Percentiles rank a stretch among this genome's conserved stretches.
phyloP scores from a whole-genome alignment of 768 basidiomycete genomes.

The Trametes cubensis region DNA sequence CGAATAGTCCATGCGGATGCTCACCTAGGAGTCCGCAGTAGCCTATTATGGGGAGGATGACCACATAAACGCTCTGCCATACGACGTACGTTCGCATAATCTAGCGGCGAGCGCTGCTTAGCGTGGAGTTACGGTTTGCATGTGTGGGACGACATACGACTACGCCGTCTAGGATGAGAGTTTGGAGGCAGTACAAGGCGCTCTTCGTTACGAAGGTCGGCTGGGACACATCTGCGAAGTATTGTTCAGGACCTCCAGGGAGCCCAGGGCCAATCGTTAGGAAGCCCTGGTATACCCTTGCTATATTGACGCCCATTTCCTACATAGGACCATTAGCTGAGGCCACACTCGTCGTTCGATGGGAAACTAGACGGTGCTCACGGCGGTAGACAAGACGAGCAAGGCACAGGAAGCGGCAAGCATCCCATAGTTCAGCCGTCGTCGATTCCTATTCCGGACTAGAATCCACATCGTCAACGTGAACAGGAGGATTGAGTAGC shows the following conservation, averaged over 20 bases:
- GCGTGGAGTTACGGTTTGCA: not conserved
- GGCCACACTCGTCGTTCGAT: not conserved
- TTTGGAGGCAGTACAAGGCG: not conserved
- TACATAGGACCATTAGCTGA: not conserved
- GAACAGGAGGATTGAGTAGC: not conserved
- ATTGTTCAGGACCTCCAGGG: not conserved
- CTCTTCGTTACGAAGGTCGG: slow-evolving; percentile 3
- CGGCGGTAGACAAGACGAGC: slow-evolving; percentile 1
- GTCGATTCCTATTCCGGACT: not conserved
- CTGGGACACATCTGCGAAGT: not conserved
- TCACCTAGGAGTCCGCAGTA: slow-evolving; percentile 4
- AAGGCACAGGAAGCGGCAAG: not conserved
- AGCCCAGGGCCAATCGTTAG: not conserved
- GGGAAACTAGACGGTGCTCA: not conserved
- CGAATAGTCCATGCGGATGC: not conserved
- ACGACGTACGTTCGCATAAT: slow-evolving; percentile 6
- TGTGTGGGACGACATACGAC: not conserved
- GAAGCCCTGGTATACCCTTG: not conserved
- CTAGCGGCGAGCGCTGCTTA: not conserved
- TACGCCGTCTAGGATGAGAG: slow-evolving; percentile 1
- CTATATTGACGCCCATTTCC: slow-evolving; percentile 1
- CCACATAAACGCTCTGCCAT: not conserved
- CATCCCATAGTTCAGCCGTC: slow-evolving; percentile 1
- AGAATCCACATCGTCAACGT: slow-evolving; percentile 7
- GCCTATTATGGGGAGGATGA: slow-evolving; percentile 2